Evolutionary conservation across 2,329 filamentous ascomycete genomes (phyloP).

Genomic region (Lizonia empirigonia): DNA sequence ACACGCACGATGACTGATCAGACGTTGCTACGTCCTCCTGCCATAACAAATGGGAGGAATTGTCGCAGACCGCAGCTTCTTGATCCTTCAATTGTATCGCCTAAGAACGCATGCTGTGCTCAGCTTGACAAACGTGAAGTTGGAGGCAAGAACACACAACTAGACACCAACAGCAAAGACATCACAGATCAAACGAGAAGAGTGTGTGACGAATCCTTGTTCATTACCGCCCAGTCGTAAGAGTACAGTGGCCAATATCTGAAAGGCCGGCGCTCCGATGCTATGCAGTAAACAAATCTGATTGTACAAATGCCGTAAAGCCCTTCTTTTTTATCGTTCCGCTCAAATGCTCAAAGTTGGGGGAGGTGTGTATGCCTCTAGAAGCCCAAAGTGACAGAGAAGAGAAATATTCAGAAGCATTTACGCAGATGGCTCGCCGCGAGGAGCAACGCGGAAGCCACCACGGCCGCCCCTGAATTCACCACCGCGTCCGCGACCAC

Average conservation of each 20-base stretch:
- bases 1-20: too few species aligned
- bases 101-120: too few species aligned
- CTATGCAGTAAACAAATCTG: conserved; percentile 47
- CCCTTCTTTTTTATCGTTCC: conserved; percentile 27
- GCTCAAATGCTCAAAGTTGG: conserved; percentile 33
- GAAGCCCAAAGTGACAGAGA: conserved; percentile 18
- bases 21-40: too few species aligned
- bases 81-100: too few species aligned
- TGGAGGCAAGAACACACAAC: too few species aligned
- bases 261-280: conserved; percentile 45
- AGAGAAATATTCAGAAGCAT: conserved; percentile 3
- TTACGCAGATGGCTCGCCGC: conserved; percentile 35
- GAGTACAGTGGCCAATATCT: conserved; percentile 41
- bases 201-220: conserved; percentile 12
- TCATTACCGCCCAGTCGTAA: conserved; percentile 23
- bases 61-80: too few species aligned
- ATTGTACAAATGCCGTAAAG: conserved; percentile 37
- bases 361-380: conserved; percentile 21
- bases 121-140: too few species aligned
- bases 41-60: too few species aligned
- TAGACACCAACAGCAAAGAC: not conserved
- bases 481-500: conserved; percentile 51
- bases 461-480: conserved; percentile 53
- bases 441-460: conserved; percentile 39
- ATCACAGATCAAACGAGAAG: not conserved